Percentiles rank a stretch among this genome's conserved stretches.
These are phyloP conservation scores for Russula vinacea DNA, from an alignment of 768 basidiomycete species.

Conservation along the genomic window DNA sequence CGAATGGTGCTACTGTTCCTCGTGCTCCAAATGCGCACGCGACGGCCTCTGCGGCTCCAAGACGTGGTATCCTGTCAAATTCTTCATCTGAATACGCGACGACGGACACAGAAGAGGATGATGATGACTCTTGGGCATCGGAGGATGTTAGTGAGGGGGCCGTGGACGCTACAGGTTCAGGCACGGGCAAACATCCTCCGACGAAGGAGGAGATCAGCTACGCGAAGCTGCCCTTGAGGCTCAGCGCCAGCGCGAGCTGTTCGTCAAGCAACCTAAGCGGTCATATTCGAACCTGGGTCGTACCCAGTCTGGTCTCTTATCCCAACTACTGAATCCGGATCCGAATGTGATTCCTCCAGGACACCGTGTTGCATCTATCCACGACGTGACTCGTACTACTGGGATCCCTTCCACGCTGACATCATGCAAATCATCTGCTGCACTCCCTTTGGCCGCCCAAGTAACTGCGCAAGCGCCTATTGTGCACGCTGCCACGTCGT, in stretches of 20 bases:
- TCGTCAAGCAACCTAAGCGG: slow-evolving; percentile 63
- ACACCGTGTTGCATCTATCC: slow-evolving; percentile 50
- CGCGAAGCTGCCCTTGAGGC: slow-evolving; percentile 60
- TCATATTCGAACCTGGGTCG: slow-evolving; percentile 60
- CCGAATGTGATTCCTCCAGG: slow-evolving; percentile 54
- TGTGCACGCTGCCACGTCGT: not conserved
- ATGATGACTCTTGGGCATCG: slow-evolving; percentile 58
- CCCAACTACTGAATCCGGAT: slow-evolving; percentile 70
- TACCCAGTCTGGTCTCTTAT: slow-evolving; percentile 56
- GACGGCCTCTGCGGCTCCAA: slow-evolving; percentile 12
- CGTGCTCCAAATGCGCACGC: not conserved
- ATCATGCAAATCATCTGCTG: slow-evolving; percentile 56
- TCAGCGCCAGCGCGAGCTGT: slow-evolving; percentile 65
- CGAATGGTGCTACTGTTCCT: slow-evolving; percentile 24
- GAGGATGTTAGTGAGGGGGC: slow-evolving; percentile 46
- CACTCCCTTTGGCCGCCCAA: slow-evolving; percentile 54
- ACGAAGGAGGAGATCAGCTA: slow-evolving; percentile 34
- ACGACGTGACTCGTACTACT: slow-evolving; percentile 46
- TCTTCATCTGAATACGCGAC: slow-evolving; percentile 51
- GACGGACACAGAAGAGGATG: slow-evolving; percentile 47
- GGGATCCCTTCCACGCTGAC: slow-evolving; percentile 35
- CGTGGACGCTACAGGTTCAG: slow-evolving; percentile 28
- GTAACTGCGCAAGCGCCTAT: slow-evolving; percentile 41
- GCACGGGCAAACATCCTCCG: slow-evolving; percentile 27
- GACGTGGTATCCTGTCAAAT: slow-evolving; percentile 42